These are phyloP conservation scores for Globisporangium uncinulatum DNA, from an alignment of 352 stramenopile species.

Conservation along the genomic window DNA sequence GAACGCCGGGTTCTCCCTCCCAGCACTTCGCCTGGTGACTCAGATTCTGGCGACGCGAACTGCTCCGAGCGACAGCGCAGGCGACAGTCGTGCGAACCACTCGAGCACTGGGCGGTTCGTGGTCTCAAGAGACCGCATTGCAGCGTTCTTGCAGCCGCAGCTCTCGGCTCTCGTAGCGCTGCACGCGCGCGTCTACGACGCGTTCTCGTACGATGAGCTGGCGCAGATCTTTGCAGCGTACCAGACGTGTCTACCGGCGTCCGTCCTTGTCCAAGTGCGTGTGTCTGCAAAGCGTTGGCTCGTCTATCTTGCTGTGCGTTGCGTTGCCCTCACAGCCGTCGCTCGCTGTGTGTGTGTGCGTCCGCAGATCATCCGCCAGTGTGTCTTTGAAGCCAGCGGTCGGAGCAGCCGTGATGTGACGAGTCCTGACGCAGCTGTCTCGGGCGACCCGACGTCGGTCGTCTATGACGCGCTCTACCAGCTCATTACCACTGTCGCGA, in stretches of 20 bases:
- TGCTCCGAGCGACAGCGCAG: not conserved
- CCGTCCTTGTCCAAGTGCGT: constrained; percentile 6
- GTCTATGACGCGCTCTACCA: constrained; percentile 6
- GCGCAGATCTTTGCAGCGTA: constrained; percentile 15
- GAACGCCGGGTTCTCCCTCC: constrained; percentile 8
- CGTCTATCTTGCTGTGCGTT: not conserved
- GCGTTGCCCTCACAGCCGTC: no score
- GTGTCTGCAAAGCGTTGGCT: no score
- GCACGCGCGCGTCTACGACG: not conserved
- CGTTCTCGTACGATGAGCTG: not conserved
- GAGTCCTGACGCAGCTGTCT: not conserved
- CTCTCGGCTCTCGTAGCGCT: constrained; percentile 4
- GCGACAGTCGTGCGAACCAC: not conserved
- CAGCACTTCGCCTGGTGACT: constrained; percentile 5
- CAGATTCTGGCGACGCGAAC: not conserved
- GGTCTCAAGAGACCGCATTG: constrained; percentile 6
- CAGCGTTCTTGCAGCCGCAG: constrained; percentile 12
- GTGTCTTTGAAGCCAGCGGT: constrained; percentile 10
- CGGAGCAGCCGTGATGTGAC: not conserved
- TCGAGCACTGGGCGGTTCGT: not conserved
- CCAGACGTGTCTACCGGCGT: constrained; percentile 11
- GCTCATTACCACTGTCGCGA: constrained; percentile 13
- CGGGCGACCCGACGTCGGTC: constrained; percentile 1
- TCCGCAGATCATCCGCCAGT: constrained; percentile 14
- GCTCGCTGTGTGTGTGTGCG: not conserved